These are phyloP conservation scores for Begonia fuchsioides DNA, from an alignment of 306 rosid species.

Conservation along the genomic window DNA sequence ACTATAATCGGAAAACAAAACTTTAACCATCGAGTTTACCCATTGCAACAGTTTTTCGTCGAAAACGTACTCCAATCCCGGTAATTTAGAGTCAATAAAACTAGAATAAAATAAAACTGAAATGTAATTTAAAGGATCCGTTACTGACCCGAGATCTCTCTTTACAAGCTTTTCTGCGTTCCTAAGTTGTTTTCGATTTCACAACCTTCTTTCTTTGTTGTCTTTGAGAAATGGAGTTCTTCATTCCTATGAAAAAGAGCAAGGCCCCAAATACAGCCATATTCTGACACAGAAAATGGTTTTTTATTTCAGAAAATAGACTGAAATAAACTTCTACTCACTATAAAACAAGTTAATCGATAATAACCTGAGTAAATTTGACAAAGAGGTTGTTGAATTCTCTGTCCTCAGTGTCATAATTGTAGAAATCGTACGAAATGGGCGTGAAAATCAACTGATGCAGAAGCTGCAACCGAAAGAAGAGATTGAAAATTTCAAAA, in stretches of 20 bases:
- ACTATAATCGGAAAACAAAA: too few species aligned
- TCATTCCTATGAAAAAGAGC: slow-evolving; percentile 49
- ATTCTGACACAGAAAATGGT: slow-evolving; percentile 22
- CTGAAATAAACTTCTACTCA: background rate
- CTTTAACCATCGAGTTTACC: background rate
- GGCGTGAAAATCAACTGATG: slow-evolving; percentile 42
- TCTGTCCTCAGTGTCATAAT: slow-evolving; percentile 40
- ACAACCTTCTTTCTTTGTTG: slow-evolving; percentile 31
- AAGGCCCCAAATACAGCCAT: slow-evolving; percentile 60
- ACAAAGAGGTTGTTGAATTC: slow-evolving; percentile 43
- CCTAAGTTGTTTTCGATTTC: slow-evolving; percentile 36
- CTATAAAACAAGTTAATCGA: background rate
- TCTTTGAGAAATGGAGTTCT: slow-evolving; percentile 30
- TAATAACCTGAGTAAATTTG: slow-evolving; percentile 44
- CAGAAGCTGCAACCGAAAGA: slow-evolving; percentile 30
- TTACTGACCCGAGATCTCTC: too few species aligned
- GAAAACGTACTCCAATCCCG: background rate
- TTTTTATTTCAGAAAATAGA: background rate
- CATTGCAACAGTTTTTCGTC: background rate
- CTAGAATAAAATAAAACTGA: background rate
- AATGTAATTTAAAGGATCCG: too few species aligned
- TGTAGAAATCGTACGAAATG: slow-evolving; percentile 49
- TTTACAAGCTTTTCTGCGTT: too few species aligned
- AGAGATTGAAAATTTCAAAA: background rate
- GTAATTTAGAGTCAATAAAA: background rate